Evolutionary conservation across 306 rosid species (phyloP).

Genomic region (Fragaria nilgerrensis): DNA sequence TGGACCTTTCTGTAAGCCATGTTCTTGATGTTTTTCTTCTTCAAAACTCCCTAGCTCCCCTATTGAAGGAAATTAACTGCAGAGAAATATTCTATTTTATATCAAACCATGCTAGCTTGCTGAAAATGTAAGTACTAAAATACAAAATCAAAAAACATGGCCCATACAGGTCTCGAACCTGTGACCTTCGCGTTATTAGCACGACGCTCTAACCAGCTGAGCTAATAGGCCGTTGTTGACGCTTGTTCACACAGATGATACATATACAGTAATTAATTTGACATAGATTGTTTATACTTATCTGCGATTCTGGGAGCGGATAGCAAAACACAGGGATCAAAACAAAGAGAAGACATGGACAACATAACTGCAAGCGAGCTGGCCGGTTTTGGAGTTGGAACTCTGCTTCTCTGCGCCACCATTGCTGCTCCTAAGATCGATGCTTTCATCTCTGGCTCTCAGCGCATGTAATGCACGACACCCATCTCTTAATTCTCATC

Average conservation of each 20-base stretch:
- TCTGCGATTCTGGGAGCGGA: neutral
- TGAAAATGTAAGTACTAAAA: too few relatives aligned
- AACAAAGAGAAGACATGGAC: slow-evolving; percentile 41
- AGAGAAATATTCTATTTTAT: neutral
- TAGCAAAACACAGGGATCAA: neutral
- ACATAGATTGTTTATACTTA: neutral
- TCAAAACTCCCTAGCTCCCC: neutral
- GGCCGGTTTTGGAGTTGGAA: slow-evolving; percentile 84
- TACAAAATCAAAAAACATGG: slow-evolving; percentile 16
- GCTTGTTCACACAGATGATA: rapidly evolving
- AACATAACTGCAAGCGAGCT: slow-evolving; percentile 75
- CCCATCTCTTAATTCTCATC: neutral
- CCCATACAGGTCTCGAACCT: slow-evolving; percentile 97
- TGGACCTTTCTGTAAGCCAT: neutral
- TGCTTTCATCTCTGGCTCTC: slow-evolving; percentile 77
- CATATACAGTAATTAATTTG: neutral
- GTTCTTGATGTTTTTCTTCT: neutral
- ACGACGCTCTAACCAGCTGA: slow-evolving; percentile 91
- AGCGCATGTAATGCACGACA: slow-evolving; percentile 51
- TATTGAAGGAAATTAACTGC: neutral
- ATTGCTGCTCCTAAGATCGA: slow-evolving; percentile 82
- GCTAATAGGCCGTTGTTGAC: slow-evolving; percentile 55
- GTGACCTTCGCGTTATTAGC: slow-evolving; percentile 93
- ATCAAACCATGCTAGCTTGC: neutral
- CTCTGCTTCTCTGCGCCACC: slow-evolving; percentile 74